phyloP scores from a whole-genome alignment of 352 stramenopile species.

The Albugo laibachii region DNA sequence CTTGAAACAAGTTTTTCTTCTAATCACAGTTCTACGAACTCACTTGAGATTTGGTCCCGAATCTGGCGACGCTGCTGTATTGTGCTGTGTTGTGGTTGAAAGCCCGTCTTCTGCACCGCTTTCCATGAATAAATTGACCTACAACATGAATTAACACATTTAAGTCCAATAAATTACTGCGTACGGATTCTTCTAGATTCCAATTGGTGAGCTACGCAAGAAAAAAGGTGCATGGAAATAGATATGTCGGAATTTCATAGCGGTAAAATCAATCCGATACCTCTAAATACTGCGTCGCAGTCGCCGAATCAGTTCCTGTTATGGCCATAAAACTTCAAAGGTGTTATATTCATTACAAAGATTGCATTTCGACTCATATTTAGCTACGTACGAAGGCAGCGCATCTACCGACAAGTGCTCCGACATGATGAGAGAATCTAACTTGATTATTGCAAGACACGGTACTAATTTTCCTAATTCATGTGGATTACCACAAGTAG shows the following conservation, averaged over 20 bases:
- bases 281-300: slow-evolving; percentile 54
- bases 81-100: background rate
- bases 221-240: slow-evolving; percentile 2
- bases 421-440: too few relatives aligned
- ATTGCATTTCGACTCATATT: too few relatives aligned
- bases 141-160: background rate
- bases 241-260: background rate
- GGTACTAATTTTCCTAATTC: too few relatives aligned
- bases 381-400: too few relatives aligned
- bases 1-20: background rate
- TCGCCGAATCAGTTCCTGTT: slow-evolving; percentile 42
- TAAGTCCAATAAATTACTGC: slow-evolving; percentile 3
- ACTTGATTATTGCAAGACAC: too few relatives aligned
- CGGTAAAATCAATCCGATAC: slow-evolving; percentile 7
- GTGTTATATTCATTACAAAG: too few relatives aligned
- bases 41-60: slow-evolving; percentile 15
- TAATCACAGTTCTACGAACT: slow-evolving; percentile 7
- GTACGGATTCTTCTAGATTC: slow-evolving; percentile 43
- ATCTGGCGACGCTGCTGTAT: slow-evolving; percentile 14
- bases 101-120: slow-evolving; percentile 22
- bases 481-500: too few relatives aligned
- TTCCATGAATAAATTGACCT: slow-evolving; percentile 76
- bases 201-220: slow-evolving; percentile 45
- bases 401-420: too few relatives aligned
- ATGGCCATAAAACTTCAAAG: slow-evolving; percentile 65